These are phyloP conservation scores for Mimosa pudica DNA, from an alignment of 306 rosid species.

Conservation along the genomic window DNA sequence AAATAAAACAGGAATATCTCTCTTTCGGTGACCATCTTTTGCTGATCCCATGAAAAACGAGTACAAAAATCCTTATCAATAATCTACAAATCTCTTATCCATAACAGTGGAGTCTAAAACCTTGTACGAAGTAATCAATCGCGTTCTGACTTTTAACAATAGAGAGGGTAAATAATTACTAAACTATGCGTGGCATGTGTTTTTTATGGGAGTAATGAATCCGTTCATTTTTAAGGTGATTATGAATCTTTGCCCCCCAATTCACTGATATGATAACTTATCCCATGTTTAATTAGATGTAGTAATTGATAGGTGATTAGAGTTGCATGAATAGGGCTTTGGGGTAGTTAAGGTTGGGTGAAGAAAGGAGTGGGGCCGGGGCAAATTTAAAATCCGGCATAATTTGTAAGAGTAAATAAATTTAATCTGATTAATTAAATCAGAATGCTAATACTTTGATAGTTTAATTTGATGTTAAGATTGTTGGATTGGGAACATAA, in stretches of 20 bases:
- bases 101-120: background rate
- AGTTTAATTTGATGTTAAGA: background rate
- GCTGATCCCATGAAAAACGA: background rate
- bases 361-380: too few relatives aligned
- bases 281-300: too few relatives aligned
- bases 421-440: too few relatives aligned
- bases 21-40: background rate
- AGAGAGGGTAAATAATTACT: background rate
- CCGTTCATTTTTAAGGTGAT: constrained; percentile 31
- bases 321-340: too few relatives aligned
- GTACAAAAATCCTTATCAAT: background rate
- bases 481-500: background rate
- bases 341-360: too few relatives aligned
- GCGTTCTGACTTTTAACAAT: background rate
- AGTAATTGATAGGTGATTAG: too few relatives aligned
- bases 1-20: constrained; percentile 20
- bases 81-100: background rate
- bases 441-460: background rate
- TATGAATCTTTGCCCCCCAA: constrained; percentile 34
- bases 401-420: too few relatives aligned
- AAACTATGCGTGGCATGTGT: background rate
- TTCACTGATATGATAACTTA: constrained; percentile 15
- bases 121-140: background rate
- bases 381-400: too few relatives aligned
- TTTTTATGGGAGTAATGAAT: background rate